A percentile compares a stretch with the other conserved stretches of the same genome.
Evolutionary conservation across 352 stramenopile species (phyloP).

Genomic region (Globisporangium perplexum): DNA sequence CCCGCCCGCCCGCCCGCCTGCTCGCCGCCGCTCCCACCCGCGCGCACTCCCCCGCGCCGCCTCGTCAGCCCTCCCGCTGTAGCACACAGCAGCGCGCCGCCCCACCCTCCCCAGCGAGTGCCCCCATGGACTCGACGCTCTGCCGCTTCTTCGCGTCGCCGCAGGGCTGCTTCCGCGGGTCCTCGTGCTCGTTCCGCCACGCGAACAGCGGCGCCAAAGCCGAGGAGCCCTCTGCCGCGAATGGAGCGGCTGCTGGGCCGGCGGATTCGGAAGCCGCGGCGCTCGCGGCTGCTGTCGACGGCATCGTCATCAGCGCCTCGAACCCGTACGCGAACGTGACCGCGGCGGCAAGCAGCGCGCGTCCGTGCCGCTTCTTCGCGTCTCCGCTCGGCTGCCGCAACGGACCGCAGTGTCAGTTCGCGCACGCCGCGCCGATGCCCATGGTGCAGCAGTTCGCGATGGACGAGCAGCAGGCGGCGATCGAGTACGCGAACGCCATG

Average conservation of each 20-base stretch:
- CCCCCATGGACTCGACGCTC: conserved; percentile 7
- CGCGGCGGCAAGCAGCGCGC: conserved; percentile 6
- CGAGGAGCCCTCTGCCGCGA: neutral
- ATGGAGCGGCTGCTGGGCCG: neutral
- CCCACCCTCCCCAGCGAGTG: neutral
- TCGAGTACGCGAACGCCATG: conserved; percentile 17
- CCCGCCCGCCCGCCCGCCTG: no score
- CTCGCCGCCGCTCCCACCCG: no score
- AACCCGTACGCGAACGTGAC: conserved; percentile 35
- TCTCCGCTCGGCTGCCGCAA: conserved; percentile 58
- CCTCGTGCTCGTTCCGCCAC: conserved; percentile 63
- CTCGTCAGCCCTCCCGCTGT: no score
- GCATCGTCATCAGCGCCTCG: conserved; percentile 7
- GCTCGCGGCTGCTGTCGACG: conserved; percentile 1
- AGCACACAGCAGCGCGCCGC: neutral
- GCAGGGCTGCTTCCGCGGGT: conserved; percentile 62
- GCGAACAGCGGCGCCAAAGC: conserved; percentile 11
- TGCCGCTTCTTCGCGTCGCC: conserved; percentile 77
- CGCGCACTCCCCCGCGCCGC: no score
- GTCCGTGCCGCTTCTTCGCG: conserved; percentile 56
- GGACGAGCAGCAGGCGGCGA: conserved; percentile 14
- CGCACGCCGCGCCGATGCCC: conserved; percentile 21
- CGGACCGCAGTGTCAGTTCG: conserved; percentile 47
- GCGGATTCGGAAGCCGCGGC: neutral
- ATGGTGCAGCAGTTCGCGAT: conserved; percentile 15